Evolutionary conservation across 441 rosid genomes (phyloP).

Genomic region (Kokia cookei): DNA sequence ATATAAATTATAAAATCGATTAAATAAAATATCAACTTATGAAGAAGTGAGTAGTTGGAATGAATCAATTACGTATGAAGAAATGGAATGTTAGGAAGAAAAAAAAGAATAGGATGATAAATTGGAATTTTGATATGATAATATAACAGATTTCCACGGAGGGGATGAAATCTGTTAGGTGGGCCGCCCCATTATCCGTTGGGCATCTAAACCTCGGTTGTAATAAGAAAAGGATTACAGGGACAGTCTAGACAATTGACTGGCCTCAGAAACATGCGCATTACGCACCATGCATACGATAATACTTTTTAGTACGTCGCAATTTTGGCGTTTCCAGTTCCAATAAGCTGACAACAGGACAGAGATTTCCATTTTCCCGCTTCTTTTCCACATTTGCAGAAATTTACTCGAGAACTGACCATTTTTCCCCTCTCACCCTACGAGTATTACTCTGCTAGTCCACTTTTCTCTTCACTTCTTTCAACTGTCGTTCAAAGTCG

Average conservation of each 20-base stretch:
- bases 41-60: too few species aligned
- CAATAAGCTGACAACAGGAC: neutral
- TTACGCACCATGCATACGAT: neutral
- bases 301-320: neutral
- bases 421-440: neutral
- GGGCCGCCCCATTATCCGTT: neutral
- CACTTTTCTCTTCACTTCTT: neutral
- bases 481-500: neutral
- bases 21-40: too few species aligned
- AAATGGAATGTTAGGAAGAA: too few species aligned
- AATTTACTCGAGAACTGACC: neutral
- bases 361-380: conserved; percentile 20
- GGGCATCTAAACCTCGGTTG: neutral
- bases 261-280: conserved; percentile 3
- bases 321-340: neutral
- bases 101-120: neutral
- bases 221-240: neutral
- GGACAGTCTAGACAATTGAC: neutral
- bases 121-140: neutral
- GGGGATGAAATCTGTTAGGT: neutral
- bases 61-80: too few species aligned
- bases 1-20: too few species aligned
- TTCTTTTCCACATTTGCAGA: neutral
- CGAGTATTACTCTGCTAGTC: neutral
- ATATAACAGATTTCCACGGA: neutral